Evolutionary conservation across 805 yeast genomes (phyloP).

Genomic region (Wickerhamomyces ciferrii): DNA sequence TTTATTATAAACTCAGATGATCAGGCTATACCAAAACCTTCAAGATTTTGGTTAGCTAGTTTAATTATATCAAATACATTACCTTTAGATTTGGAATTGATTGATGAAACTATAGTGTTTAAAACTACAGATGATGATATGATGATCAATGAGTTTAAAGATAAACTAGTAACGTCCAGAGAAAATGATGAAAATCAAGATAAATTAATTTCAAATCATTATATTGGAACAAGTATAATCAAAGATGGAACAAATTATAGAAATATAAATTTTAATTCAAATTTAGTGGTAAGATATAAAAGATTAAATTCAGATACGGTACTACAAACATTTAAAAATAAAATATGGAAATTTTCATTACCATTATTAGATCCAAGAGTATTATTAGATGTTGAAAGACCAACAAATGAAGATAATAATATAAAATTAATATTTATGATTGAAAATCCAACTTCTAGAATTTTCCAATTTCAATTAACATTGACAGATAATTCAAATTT

Average conservation of each 20-base stretch:
- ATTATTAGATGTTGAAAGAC: slow-evolving; percentile 36
- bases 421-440: slow-evolving; percentile 41
- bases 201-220: slow-evolving; percentile 10
- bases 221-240: slow-evolving; percentile 28
- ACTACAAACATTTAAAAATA: slow-evolving; percentile 28
- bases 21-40: slow-evolving; percentile 23
- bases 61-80: slow-evolving; percentile 23
- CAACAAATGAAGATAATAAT: slow-evolving; percentile 14
- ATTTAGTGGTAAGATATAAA: slow-evolving; percentile 28
- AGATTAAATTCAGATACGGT: slow-evolving; percentile 17
- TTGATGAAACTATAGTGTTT: slow-evolving; percentile 23
- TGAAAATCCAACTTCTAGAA: slow-evolving; percentile 72
- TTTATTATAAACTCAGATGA: slow-evolving; percentile 12
- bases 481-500: slow-evolving; percentile 31
- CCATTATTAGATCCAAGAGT: slow-evolving; percentile 72
- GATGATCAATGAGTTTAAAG: slow-evolving; percentile 24
- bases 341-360: slow-evolving; percentile 45
- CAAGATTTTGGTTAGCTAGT: slow-evolving; percentile 31
- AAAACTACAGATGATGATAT: slow-evolving; percentile 27
- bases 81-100: slow-evolving; percentile 26
- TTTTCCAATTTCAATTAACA: slow-evolving; percentile 55
- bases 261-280: slow-evolving; percentile 26
- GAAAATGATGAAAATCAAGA: too few relatives aligned
- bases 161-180: slow-evolving; percentile 1
- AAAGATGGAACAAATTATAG: slow-evolving; percentile 35